These are phyloP conservation scores for Gonium pectorale DNA, from an alignment of 139 green algal species.

Conservation along the genomic window DNA sequence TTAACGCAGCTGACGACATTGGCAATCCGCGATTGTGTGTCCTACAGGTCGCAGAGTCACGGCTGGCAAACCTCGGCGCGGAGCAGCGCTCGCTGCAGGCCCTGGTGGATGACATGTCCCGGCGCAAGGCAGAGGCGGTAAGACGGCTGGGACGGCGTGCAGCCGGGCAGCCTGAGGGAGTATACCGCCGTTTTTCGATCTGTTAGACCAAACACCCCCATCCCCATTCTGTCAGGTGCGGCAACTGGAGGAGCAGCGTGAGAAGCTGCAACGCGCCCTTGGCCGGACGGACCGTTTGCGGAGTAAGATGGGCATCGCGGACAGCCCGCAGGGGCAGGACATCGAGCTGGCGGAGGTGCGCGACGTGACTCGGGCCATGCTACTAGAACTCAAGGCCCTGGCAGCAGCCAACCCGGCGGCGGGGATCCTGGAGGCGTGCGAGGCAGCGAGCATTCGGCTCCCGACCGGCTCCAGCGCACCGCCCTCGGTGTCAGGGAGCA, in stretches of 20 bases:
- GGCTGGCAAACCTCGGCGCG: conserved; percentile 45
- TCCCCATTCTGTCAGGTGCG: background rate
- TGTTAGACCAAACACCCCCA: no score
- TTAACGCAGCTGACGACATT: no score
- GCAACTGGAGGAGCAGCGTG: conserved; percentile 66
- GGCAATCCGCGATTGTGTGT: no score
- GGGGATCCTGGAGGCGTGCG: conserved; percentile 51
- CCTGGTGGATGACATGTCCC: conserved; percentile 56
- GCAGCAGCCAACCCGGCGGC: conserved; percentile 44
- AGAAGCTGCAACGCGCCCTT: conserved; percentile 64
- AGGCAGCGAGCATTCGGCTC: conserved; percentile 58
- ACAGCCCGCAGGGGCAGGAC: conserved; percentile 1
- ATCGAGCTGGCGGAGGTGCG: conserved; percentile 20
- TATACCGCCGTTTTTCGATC: no score
- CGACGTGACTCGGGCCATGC: conserved; percentile 51
- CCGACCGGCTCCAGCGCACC: conserved; percentile 38
- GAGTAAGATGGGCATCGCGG: conserved; percentile 43
- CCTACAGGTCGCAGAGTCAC: conserved; percentile 44
- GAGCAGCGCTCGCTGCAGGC: conserved; percentile 59
- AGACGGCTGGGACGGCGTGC: no score
- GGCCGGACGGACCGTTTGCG: conserved; percentile 46
- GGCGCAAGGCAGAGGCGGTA: conserved; percentile 39
- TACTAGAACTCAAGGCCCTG: conserved; percentile 56
- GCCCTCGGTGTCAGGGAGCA: conserved; percentile 28
- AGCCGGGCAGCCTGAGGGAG: no score